Evolutionary conservation across 805 yeast species (phyloP), one percentile per base, ranked within the genome.

Genomic region (Lipomyces spencermartinsiae): DNA sequence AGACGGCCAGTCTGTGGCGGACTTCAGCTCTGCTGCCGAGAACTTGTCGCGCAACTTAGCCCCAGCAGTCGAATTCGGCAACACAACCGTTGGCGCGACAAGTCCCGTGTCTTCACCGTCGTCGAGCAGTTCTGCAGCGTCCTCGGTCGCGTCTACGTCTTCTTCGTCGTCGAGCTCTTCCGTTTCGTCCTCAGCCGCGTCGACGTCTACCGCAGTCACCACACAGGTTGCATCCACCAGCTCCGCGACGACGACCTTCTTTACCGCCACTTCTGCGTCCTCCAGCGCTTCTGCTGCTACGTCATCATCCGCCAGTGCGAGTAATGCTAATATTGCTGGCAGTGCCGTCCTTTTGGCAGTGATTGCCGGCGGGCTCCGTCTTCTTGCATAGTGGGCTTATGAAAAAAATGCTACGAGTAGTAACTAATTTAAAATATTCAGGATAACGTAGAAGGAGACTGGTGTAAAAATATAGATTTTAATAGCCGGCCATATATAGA

Each of bases 1-100:
- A 1, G 62, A 58, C 4, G 58, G 64, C 68, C 59, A 69, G 65
- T 65, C 73, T 16, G 66, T 73, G 19, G 59, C 25, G 7, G 65
- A 58, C 10, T 73, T 57, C 67, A 60, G 57, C 22, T 16, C 46
- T 12, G 63, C 63, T n/a, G 73, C 75, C 12, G 58, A 58, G 3
- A 19, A 35, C 2, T 62, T 62, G 29, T 14, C 73, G 6, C 34
- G 12, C 5, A 70, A 67, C 64, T 59, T 29, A 8, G 37, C 64
- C 16, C 75, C 74, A 9, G 64, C 49, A 16, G 58, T 31, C 12
- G 56, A 37, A 16, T 14, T 29, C 25, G 71, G 71, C 8, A 68
- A 68, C 58, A 55, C 58, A 22, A 65, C 71, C 34, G 46, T 68
- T 37, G 60, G 49, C 22, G 58, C 46, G n/a, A 12, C 31, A 4